Evolutionary conservation across 2,329 filamentous ascomycete genomes (phyloP), one percentile per base, ranked within the genome.

Genomic region (Talaromyces albobiverticillius): DNA sequence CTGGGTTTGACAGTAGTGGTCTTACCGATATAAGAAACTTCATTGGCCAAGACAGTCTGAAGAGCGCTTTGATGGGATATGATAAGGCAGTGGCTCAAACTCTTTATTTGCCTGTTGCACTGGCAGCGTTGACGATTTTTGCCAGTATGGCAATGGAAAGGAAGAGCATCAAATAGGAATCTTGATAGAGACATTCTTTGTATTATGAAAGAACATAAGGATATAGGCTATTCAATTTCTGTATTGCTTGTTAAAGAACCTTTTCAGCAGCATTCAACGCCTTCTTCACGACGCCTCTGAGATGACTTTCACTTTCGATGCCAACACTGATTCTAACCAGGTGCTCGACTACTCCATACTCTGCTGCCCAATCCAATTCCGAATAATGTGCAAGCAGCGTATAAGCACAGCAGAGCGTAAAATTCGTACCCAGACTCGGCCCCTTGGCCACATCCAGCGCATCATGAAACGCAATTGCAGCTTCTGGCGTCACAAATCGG

Each of bases 381-480:
- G 54, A 52, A n/a, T 55, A 59, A 46, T 64, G 61, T 1, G 61
- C 60, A 14, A 68, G 41, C 32, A 62, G 53, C 3, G 58, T 57
- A 51, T 63, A 68, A 1, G 67, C 56, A 46, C 59, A 58, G 3
- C 58, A 58, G 1, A 69, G 53, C 1, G 64, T 64, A 47, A 64
- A 67, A 46, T 66, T 65, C 1, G 65, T 64, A 9, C 67, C 67
- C 22, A 67, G 57, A 40, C 59, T 67, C 0, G 64, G 61, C 0
- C 69, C 67, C 50, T 69, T 69, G 18, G 61, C 61, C 8, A 69
- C 57, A 51, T 69, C 59, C 18, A 72, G 54, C 4, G 52, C 51
- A 52, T 71, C 61, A 54, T 67, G 68, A 49, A 72, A 71, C 1
- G 51, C 47, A 9, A 59, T 58, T 2, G 68, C 63, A 14, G 41